These are phyloP conservation scores for Candida cerambycidarum DNA, from an alignment of 805 yeast genomes.

Conservation along the genomic window DNA sequence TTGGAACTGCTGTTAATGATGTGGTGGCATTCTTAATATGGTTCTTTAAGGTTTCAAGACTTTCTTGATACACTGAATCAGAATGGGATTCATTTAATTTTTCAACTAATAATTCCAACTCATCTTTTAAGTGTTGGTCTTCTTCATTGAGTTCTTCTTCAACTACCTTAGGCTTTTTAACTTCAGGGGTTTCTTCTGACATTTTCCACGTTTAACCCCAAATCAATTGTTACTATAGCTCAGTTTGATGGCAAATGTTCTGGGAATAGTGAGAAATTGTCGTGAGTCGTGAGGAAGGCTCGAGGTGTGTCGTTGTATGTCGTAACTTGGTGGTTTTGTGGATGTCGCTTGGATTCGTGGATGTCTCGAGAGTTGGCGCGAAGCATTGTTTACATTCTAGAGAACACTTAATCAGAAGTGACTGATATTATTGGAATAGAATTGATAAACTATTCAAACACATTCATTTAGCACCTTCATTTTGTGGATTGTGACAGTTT, in stretches of 20 bases:
- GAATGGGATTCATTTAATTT: constrained; percentile 55
- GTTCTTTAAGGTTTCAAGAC: constrained; percentile 70
- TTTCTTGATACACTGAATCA: constrained; percentile 50
- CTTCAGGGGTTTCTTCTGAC: constrained; percentile 18
- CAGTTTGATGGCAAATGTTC: constrained; percentile 8
- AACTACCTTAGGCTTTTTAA: constrained; percentile 4
- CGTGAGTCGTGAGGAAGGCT: neutral
- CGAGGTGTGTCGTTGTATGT: too few relatives aligned
- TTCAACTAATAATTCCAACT: constrained; percentile 84
- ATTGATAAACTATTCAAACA: too few relatives aligned
- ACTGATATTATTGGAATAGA: neutral
- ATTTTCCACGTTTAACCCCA: neutral
- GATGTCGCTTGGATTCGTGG: neutral
- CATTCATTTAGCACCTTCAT: too few relatives aligned
- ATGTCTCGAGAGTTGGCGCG: neutral
- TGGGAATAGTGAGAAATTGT: constrained; percentile 7
- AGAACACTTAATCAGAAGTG: neutral
- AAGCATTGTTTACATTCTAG: neutral
- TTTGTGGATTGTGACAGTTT: too few relatives aligned
- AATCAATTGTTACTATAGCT: too few relatives aligned
- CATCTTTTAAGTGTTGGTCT: constrained; percentile 82
- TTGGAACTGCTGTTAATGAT: constrained; percentile 99
- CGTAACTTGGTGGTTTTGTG: neutral
- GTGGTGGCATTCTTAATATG: constrained; percentile 90
- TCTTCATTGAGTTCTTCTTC: constrained; percentile 93